Evolutionary conservation across 768 basidiomycete species (phyloP), one percentile per base, ranked within the genome.

Genomic region (Steccherinum ochraceum): DNA sequence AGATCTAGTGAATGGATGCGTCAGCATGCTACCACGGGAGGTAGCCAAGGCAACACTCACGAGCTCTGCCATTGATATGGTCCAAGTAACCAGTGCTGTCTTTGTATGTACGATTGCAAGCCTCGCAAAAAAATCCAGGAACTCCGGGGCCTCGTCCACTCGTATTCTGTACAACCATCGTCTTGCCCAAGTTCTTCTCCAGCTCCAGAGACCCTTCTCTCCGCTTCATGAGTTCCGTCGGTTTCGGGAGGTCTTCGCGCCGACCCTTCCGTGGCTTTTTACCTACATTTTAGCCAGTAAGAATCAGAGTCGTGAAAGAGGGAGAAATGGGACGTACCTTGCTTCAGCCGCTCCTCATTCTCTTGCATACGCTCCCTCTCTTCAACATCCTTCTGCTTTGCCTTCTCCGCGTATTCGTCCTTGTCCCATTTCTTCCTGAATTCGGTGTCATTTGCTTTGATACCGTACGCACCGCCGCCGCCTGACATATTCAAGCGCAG

Each of bases 391-490:
- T 83, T 86, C 62, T 84, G 82, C 65, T 82, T 83, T 10, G 93
- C 94, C 51, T 79, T 79, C 64, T 92, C 89, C 12, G 85, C 80
- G 69, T 86, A 91, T 64, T 89, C 90, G 64, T 93, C 85, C 70
- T 93, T 92, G 74, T 96, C 89, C 93, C 94, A 98, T 75, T 85
- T 91, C 69, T 86, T 86, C 45, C 93, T 71, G 58, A 89, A 88
- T 66, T 87, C 85, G 10, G 86, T 87, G 67, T 89, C 87, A 16
- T 60, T 56, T 3, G 72, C 67, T 46, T 71, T 71, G 25, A 71
- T 56, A 47, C 60, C 58, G 49, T 71, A 71, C 18, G 72, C 68
- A 18, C 55, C 64, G 48, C 56, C 53, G 35, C 48, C 45, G 52
- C 24, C 46, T 4, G 62, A 57, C 62, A 64, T 64, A 35, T 35